phyloP scores from a whole-genome alignment of 169 alveolate genomes.

The Hepatocystis sp. region DNA sequence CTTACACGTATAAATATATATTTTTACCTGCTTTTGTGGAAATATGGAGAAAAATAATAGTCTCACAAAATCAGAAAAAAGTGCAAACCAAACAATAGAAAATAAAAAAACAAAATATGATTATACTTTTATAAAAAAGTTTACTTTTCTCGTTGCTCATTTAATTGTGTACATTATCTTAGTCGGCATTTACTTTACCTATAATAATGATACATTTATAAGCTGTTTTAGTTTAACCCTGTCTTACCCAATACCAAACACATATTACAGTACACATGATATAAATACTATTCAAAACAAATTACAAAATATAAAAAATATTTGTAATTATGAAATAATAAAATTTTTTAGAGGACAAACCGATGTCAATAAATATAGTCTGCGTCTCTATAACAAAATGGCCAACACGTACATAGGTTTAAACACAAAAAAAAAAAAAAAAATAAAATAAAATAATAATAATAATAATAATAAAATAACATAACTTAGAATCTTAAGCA shows the following conservation, averaged over 20 bases:
- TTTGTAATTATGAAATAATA: conserved; percentile 38
- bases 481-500: neutral
- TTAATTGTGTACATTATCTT: conserved; percentile 27
- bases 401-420: conserved; percentile 44
- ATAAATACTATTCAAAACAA: conserved; percentile 8
- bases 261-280: conserved; percentile 3
- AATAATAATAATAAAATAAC: neutral
- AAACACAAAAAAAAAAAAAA: neutral
- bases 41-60: conserved; percentile 12
- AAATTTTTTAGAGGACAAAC: conserved; percentile 1
- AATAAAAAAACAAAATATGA: conserved; percentile 8
- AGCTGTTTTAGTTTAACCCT: conserved; percentile 13
- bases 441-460: neutral
- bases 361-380: neutral
- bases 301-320: conserved; percentile 2
- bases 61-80: conserved; percentile 17
- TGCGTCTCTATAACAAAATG: conserved; percentile 5
- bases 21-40: neutral
- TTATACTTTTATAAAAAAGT: conserved; percentile 10
- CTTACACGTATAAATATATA: neutral
- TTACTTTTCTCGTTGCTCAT: conserved; percentile 19
- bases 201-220: conserved; percentile 12
- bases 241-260: conserved; percentile 6
- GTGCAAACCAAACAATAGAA: conserved; percentile 11
- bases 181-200: conserved; percentile 18